These are phyloP conservation scores for Eucalyptus erythrocorys DNA, from an alignment of 345 rosid genomes.

Conservation along the genomic window DNA sequence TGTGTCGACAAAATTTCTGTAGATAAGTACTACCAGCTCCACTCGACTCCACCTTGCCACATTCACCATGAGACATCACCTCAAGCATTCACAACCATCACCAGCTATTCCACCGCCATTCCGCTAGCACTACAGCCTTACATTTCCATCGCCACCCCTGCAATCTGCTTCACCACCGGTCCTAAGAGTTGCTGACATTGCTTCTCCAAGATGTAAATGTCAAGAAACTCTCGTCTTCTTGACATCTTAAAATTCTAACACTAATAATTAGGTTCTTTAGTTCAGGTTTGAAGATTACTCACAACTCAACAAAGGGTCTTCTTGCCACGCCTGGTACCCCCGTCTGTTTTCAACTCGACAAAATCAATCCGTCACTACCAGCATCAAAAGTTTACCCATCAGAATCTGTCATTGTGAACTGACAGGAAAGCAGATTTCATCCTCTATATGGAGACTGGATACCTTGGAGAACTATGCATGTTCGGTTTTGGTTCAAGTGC, in stretches of 20 bases:
- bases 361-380: not conserved
- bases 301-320: not conserved
- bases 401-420: not conserved
- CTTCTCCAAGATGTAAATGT: not conserved
- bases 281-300: not conserved
- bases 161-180: not conserved
- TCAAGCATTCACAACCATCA: not conserved
- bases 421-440: not conserved
- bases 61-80: not conserved
- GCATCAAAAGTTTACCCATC: not conserved
- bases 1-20: not conserved
- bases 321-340: not conserved
- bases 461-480: not conserved
- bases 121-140: not conserved
- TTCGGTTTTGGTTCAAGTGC: not conserved
- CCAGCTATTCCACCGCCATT: not conserved
- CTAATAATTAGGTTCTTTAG: not conserved
- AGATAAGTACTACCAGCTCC: not conserved
- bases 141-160: not conserved
- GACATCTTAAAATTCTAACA: not conserved
- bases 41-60: not conserved
- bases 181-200: not conserved
- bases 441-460: not conserved
- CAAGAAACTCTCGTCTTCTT: not conserved
- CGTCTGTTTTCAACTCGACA: not conserved